A percentile compares a stretch with the other conserved stretches of the same genome.
phyloP scores from a whole-genome alignment of 1,284 basidiomycete species.

The Wallemia ichthyophaga region DNA sequence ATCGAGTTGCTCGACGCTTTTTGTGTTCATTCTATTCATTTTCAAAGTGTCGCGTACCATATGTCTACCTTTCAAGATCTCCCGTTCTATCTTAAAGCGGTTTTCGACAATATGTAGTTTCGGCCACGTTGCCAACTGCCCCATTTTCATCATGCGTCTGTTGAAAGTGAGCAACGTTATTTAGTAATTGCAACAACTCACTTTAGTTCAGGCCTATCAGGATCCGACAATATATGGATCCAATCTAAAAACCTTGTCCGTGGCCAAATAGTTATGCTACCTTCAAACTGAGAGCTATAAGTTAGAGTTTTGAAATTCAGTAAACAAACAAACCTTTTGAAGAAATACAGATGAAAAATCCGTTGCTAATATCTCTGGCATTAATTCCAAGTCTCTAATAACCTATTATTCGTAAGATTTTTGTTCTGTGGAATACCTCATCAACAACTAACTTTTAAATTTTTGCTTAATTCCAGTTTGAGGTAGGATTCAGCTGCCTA shows the following conservation, averaged over 20 bases:
- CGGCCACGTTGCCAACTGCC: constrained; percentile 78
- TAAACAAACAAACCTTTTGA: constrained; percentile 18
- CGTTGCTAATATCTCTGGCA: constrained; percentile 43
- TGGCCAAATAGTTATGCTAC: constrained; percentile 38
- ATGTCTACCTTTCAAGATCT: not conserved
- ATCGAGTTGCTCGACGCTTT: not conserved
- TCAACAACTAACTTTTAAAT: constrained; percentile 37
- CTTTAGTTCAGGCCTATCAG: constrained; percentile 26
- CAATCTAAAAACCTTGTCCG: constrained; percentile 54
- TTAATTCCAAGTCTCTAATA: constrained; percentile 66
- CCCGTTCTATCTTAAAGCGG: constrained; percentile 21
- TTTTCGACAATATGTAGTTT: constrained; percentile 78
- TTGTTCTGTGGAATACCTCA: not conserved
- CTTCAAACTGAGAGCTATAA: constrained; percentile 12
- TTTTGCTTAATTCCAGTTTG: constrained; percentile 77
- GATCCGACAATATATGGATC: constrained; percentile 31
- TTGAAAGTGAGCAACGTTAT: too few relatives aligned
- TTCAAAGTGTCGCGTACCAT: not conserved
- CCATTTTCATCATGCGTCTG: constrained; percentile 45
- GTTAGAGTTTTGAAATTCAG: not conserved
- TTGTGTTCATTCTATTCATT: not conserved
- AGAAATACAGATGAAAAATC: constrained; percentile 87
- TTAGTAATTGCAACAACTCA: too few relatives aligned
- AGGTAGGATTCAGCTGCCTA: constrained; percentile 61
- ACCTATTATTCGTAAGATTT: constrained; percentile 21